Evolutionary conservation across 768 basidiomycete genomes (phyloP), one percentile per base, ranked within the genome.

Genomic region (Leccinum imitatum): DNA sequence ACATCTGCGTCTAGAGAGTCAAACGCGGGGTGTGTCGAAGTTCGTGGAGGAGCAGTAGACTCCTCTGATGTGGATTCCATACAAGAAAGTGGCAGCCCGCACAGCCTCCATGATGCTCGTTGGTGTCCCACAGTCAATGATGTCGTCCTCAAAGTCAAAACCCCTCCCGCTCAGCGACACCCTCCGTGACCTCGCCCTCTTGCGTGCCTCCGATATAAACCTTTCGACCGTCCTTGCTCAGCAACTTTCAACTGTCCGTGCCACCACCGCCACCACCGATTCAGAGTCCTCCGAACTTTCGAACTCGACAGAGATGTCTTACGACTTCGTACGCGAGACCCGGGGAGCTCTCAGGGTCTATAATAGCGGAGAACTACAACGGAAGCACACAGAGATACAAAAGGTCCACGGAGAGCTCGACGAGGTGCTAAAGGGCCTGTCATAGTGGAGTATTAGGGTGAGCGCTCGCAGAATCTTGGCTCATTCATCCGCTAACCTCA

Each of bases 151-250:
- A 77, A 77, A 75, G 75, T 56, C 67, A 27, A 70, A 68, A 57
- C 81, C 84, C 13, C 77, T 91, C 46, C 76, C 84, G 7, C 78
- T 90, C 48, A 57, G 66, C 25, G 80, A 84, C 58, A 85, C 84
- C 7, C 78, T 91, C 39, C 86, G 81, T 13, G 91, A 93, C 72
- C 82, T 93, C 23, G 89, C 90, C 6, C 72, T 90, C 33, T 75
- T 92, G 19, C 83, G 87, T 44, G 83, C 84, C 27, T 84, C 86
- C 10, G 83, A 81, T 23, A 60, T 82, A 50, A 76, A 80, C 60
- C 63, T 82, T 17, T 67, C 75, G 6, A 57, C 51, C 9, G 54
- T 78, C 35, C 69, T 79, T 25, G 35, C 73, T 13, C 25, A 55
- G 6, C 27, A 57, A 3, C 44, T 54, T 27, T 17, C 59, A 30